Evolutionary conservation across 2,329 filamentous ascomycete species (phyloP).

Genomic region (Aureobasidium pullulans): DNA sequence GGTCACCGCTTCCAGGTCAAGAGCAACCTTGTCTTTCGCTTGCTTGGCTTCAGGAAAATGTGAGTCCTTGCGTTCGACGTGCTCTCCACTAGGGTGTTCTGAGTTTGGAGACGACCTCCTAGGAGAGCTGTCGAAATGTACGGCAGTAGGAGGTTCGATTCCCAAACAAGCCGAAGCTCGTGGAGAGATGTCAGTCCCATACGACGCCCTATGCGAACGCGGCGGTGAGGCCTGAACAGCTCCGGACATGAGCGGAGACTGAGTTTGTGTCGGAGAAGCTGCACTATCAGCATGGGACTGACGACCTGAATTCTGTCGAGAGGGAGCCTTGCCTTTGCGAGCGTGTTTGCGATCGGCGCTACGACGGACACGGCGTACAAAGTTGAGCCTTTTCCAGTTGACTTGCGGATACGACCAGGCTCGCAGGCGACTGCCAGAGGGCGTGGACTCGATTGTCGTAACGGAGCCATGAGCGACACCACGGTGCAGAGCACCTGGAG

Average conservation of each 20-base stretch:
- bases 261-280: not conserved
- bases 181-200: not conserved
- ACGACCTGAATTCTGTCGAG: not conserved
- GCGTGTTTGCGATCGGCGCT: not conserved
- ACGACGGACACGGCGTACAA: not conserved
- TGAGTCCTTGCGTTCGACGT: constrained; percentile 1
- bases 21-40: not conserved
- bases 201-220: not conserved
- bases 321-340: not conserved
- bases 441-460: not conserved
- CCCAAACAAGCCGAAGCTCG: not conserved
- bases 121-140: not conserved
- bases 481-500: not conserved
- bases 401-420: not conserved
- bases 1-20: not conserved
- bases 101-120: not conserved
- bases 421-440: not conserved
- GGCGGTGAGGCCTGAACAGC: not conserved
- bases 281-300: no score
- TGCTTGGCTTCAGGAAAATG: not conserved
- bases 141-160: no score
- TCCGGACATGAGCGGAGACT: not conserved
- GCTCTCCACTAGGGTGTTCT: not conserved
- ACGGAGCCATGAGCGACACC: not conserved
- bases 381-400: not conserved